These are phyloP conservation scores for Sphagnum fallax DNA, from an alignment of 228 moss, liverwort and hornwort species.

Conservation along the genomic window DNA sequence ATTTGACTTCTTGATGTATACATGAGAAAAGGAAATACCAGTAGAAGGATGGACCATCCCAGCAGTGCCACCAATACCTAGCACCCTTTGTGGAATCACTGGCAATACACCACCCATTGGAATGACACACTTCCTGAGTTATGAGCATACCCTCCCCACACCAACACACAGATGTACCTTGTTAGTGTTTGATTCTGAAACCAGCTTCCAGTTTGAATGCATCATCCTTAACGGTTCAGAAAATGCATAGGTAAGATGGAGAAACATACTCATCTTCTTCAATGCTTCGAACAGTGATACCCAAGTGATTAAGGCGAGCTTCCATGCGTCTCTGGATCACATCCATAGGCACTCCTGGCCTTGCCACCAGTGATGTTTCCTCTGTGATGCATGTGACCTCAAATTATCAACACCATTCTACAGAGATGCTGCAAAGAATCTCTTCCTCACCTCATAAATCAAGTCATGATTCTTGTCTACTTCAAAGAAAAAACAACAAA, in stretches of 20 bases:
- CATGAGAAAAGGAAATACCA: conserved; percentile 29
- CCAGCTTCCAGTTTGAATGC: not conserved
- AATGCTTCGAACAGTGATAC: conserved; percentile 88
- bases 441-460: too few species aligned
- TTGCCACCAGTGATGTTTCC: conserved; percentile 95
- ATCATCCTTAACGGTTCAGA: not conserved
- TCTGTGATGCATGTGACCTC: conserved; percentile 29
- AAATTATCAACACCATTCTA: not conserved
- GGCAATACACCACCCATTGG: conserved; percentile 99
- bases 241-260: not conserved
- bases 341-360: conserved; percentile 89
- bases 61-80: conserved; percentile 97
- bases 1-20: too few species aligned
- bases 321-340: conserved; percentile 96
- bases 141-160: not conserved
- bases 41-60: conserved; percentile 99
- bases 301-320: conserved; percentile 73
- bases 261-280: conserved; percentile 94
- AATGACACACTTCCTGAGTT: conserved; percentile 74
- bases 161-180: not conserved
- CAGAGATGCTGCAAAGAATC: not conserved
- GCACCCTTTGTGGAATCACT: conserved; percentile 90
- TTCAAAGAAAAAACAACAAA: conserved; percentile 8
- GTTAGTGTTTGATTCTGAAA: not conserved
- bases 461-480: too few species aligned